These are phyloP conservation scores for Quaeritorhiza haematococci DNA, from an alignment of 371 early-diverging fungal genomes.

Conservation along the genomic window DNA sequence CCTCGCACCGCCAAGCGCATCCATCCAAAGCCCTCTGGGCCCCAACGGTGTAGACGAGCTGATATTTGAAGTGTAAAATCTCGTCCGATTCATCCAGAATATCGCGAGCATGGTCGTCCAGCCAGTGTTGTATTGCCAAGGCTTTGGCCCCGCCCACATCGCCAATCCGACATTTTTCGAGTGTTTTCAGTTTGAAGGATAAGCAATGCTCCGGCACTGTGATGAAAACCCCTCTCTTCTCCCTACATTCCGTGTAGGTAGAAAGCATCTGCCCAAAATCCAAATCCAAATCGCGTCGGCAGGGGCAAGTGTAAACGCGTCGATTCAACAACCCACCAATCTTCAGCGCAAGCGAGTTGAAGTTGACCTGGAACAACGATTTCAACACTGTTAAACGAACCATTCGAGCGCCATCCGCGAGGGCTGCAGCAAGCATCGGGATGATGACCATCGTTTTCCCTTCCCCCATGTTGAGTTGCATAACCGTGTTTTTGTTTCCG, in stretches of 20 bases:
- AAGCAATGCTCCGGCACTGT: conserved; percentile 19
- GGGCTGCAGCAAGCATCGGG: background rate
- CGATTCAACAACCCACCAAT: background rate
- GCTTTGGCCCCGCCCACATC: background rate
- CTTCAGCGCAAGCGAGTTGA: background rate
- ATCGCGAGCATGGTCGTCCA: background rate
- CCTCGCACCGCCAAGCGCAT: too few species aligned
- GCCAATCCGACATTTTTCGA: background rate
- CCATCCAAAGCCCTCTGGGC: background rate
- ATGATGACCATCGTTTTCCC: background rate
- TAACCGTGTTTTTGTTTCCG: background rate
- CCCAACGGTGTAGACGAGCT: conserved; percentile 22
- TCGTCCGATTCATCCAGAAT: conserved; percentile 18
- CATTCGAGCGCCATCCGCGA: background rate
- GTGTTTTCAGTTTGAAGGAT: conserved; percentile 14
- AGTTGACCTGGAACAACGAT: background rate
- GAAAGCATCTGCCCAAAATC: background rate
- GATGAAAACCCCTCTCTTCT: background rate
- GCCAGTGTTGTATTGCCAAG: background rate
- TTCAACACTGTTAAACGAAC: background rate
- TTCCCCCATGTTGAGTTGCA: background rate
- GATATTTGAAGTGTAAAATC: conserved; percentile 13
- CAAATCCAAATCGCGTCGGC: background rate
- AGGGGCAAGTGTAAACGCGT: background rate
- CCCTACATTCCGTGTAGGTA: background rate